phyloP scores from a whole-genome alignment of 768 basidiomycete genomes.

The Pholiota conissans region DNA sequence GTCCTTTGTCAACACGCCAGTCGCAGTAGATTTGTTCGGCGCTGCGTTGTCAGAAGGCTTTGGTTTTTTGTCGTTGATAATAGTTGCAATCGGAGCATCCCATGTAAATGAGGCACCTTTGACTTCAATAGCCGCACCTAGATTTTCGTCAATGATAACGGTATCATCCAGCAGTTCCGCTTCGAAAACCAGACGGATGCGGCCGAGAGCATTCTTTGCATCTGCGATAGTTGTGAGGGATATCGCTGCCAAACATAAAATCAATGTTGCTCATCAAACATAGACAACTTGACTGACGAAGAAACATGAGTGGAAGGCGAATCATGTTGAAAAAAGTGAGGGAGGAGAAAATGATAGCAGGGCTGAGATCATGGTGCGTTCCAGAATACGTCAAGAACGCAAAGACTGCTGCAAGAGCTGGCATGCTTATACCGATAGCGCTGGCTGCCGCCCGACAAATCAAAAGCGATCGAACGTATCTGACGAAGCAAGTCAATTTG shows the following conservation, averaged over 20 bases:
- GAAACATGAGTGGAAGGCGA: constrained; percentile 76
- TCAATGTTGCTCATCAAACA: not conserved
- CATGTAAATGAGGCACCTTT: constrained; percentile 77
- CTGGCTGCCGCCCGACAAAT: constrained; percentile 64
- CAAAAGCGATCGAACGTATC: constrained; percentile 65
- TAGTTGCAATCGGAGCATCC: constrained; percentile 63
- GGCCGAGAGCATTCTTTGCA: constrained; percentile 70
- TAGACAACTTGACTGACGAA: constrained; percentile 36
- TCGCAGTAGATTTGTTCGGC: not conserved
- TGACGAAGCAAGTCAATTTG: constrained; percentile 16
- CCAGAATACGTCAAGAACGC: constrained; percentile 75
- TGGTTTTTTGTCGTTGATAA: constrained; percentile 1
- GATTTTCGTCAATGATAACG: constrained; percentile 46
- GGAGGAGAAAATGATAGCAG: constrained; percentile 80
- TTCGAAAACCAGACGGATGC: constrained; percentile 77
- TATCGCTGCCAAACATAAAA: constrained; percentile 39
- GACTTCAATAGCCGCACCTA: constrained; percentile 64
- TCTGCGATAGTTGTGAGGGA: constrained; percentile 77
- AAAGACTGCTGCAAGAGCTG: constrained; percentile 74
- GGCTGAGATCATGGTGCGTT: constrained; percentile 56
- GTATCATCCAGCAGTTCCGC: constrained; percentile 71
- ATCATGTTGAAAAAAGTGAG: constrained; percentile 83
- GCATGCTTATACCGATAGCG: constrained; percentile 67
- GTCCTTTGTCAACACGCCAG: not conserved
- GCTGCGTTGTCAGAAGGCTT: not conserved